phyloP scores from a whole-genome alignment of 441 rosid species.

The Syzygium malaccense region DNA sequence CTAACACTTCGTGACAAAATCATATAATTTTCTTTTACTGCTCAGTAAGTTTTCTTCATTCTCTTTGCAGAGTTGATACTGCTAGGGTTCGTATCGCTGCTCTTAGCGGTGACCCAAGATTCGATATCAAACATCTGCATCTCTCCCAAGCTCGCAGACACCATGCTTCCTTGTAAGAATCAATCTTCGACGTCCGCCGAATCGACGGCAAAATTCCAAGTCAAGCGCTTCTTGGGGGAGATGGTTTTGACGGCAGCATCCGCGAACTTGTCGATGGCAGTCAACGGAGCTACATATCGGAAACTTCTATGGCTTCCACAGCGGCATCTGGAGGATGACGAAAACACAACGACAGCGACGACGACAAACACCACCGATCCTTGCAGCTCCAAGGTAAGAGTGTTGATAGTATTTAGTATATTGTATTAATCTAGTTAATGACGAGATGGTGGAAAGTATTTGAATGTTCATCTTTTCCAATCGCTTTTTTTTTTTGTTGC shows the following conservation, averaged over 20 bases:
- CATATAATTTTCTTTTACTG: neutral
- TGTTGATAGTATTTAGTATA: neutral
- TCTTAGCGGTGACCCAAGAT: slow-evolving; percentile 1
- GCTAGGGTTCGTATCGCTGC: slow-evolving; percentile 6
- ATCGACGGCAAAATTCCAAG: neutral
- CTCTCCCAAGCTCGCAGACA: neutral
- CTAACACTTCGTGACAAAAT: neutral
- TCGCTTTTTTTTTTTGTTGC: neutral
- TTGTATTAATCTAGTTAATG: neutral
- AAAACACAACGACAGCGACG: neutral
- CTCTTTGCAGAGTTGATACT: slow-evolving; percentile 3
- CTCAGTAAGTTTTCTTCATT: neutral
- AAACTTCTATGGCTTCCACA: neutral
- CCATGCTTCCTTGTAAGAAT: slow-evolving; percentile 10
- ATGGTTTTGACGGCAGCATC: neutral
- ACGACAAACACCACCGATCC: neutral
- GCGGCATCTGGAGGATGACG: neutral
- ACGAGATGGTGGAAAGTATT: neutral
- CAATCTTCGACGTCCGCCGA: neutral
- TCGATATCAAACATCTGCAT: slow-evolving; percentile 2
- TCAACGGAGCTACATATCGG: neutral
- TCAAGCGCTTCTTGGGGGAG: neutral
- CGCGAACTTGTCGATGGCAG: neutral
- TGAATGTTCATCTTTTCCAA: neutral
- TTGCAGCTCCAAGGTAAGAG: neutral